phyloP scores from a whole-genome alignment of 345 rosid species.

The Arabidopsis suecica region DNA sequence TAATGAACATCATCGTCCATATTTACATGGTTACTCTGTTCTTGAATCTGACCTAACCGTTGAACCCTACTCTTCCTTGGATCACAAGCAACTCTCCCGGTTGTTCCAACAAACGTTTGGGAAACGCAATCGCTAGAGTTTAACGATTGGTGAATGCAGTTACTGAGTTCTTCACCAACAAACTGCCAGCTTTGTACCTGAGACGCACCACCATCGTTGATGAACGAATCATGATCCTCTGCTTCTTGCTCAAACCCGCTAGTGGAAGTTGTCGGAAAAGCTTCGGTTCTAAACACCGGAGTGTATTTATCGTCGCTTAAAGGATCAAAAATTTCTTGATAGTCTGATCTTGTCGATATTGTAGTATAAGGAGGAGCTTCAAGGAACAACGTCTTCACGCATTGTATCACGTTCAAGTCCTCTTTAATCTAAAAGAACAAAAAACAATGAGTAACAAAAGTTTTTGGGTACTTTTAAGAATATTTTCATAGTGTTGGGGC shows the following conservation, averaged over 20 bases:
- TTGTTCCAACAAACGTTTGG: constrained; percentile 63
- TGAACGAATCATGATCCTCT: constrained; percentile 57
- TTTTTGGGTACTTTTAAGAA: background rate
- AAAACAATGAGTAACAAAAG: background rate
- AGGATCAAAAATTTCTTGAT: constrained; percentile 45
- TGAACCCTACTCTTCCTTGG: constrained; percentile 47
- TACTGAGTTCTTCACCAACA: constrained; percentile 72
- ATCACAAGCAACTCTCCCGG: constrained; percentile 43
- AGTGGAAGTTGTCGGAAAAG: constrained; percentile 54
- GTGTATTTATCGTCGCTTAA: constrained; percentile 45
- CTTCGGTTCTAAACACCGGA: constrained; percentile 52
- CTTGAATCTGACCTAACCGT: constrained; percentile 43
- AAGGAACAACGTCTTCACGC: constrained; percentile 60
- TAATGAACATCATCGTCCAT: constrained; percentile 63
- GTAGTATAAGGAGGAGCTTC: constrained; percentile 54
- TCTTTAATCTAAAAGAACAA: constrained; percentile 65
- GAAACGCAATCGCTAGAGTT: constrained; percentile 78
- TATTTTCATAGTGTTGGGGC: background rate
- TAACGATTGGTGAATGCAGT: constrained; percentile 60
- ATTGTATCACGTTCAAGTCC: constrained; percentile 68
- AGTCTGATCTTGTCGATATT: constrained; percentile 46
- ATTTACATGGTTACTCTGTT: constrained; percentile 51
- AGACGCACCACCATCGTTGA: constrained; percentile 63
- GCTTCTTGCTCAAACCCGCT: constrained; percentile 49
- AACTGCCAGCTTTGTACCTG: constrained; percentile 75